Conservation (phyloP, 768 basidiomycete species). For the Suillus bovinus region DNA sequence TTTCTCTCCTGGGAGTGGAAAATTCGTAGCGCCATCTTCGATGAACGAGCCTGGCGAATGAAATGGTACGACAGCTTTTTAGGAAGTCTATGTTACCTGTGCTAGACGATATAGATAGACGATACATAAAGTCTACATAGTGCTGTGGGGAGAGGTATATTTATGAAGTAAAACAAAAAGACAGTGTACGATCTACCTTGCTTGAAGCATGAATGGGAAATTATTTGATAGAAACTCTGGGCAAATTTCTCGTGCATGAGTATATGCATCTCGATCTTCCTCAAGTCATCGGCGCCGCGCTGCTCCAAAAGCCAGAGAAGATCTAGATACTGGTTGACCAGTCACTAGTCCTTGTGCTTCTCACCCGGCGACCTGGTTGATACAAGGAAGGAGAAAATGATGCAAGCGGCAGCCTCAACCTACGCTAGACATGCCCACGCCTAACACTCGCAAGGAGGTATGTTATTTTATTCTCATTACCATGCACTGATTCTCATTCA, state of each 20-base stretch:
- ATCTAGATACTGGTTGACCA: neutral
- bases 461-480: neutral
- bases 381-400: neutral
- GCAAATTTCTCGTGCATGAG: neutral
- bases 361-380: neutral
- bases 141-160: neutral
- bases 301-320: neutral
- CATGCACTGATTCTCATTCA: too few relatives aligned
- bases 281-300: neutral
- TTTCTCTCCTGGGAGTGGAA: constrained; percentile 42
- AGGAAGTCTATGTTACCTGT: neutral
- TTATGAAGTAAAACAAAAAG: neutral
- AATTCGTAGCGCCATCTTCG: constrained; percentile 25
- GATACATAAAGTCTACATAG: neutral
- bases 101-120: neutral
- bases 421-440: neutral
- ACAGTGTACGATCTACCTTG: neutral
- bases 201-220: neutral
- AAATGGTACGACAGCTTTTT: neutral
- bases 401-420: too few relatives aligned
- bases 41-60: neutral
- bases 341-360: too few relatives aligned
- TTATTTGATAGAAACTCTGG: neutral
- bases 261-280: neutral
- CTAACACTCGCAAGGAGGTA: neutral